phyloP scores from a whole-genome alignment of 2,329 filamentous ascomycete species.

The Apiospora malaysiana region DNA sequence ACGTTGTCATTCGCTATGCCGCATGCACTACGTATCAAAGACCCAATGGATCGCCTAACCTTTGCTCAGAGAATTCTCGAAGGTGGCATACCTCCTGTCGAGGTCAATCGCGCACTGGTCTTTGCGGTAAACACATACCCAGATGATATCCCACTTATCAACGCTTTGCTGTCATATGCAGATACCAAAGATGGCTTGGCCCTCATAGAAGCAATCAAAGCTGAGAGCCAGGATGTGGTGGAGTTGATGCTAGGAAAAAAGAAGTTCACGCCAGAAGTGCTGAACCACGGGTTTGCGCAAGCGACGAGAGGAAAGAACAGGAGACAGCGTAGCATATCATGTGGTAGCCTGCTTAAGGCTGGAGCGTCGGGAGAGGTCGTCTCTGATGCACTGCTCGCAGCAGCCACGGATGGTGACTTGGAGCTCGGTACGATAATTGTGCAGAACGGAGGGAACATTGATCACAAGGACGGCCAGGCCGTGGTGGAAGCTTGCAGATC shows the following conservation, averaged over 20 bases:
- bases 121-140: conserved; percentile 56
- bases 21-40: conserved; percentile 56
- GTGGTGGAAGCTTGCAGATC: conserved; percentile 60
- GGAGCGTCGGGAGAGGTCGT: conserved; percentile 53
- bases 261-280: conserved; percentile 44
- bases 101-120: conserved; percentile 57
- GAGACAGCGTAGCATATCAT: conserved; percentile 49
- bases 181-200: conserved; percentile 58
- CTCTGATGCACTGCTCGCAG: conserved; percentile 56
- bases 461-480: conserved; percentile 58
- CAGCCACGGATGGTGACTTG: conserved; percentile 59
- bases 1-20: conserved; percentile 58
- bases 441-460: conserved; percentile 56
- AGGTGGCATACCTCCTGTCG: conserved; percentile 52
- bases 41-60: conserved; percentile 56
- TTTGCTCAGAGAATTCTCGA: conserved; percentile 57
- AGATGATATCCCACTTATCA: conserved; percentile 55
- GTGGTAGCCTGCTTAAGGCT: conserved; percentile 50
- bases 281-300: conserved; percentile 50
- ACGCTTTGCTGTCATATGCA: conserved; percentile 50
- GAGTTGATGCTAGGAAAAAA: conserved; percentile 50
- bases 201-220: conserved; percentile 51
- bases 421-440: conserved; percentile 57
- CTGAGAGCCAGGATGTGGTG: conserved; percentile 52
- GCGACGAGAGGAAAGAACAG: conserved; percentile 50